phyloP scores from a whole-genome alignment of 495 filamentous ascomycete genomes.

The Talaromyces adpressus region DNA sequence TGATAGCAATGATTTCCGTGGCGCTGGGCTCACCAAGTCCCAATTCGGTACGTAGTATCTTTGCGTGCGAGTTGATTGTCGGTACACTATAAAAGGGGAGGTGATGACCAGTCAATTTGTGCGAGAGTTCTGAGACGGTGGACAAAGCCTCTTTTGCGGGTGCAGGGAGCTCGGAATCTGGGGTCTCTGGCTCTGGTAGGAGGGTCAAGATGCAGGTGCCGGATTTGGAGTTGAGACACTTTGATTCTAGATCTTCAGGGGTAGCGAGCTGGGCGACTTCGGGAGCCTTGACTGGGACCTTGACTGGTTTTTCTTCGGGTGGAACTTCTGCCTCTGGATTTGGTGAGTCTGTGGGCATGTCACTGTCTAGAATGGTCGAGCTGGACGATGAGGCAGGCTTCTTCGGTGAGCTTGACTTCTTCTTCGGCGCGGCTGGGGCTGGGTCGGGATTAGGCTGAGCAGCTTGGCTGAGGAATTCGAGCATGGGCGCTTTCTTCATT shows the following conservation, averaged over 20 bases:
- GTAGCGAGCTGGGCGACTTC: constrained; percentile 46
- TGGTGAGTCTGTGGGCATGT: constrained; percentile 40
- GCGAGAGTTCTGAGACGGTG: constrained; percentile 66
- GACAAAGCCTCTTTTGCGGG: constrained; percentile 48
- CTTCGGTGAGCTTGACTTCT: constrained; percentile 29
- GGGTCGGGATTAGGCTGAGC: constrained; percentile 69
- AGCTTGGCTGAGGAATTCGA: constrained; percentile 75
- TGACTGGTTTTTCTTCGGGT: constrained; percentile 40
- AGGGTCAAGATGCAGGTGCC: constrained; percentile 82
- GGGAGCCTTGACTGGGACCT: constrained; percentile 34
- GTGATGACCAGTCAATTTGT: constrained; percentile 59
- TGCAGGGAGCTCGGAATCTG: constrained; percentile 38
- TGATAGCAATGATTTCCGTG: constrained; percentile 70
- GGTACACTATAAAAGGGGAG: constrained; percentile 81
- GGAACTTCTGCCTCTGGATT: constrained; percentile 28
- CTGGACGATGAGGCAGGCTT: constrained; percentile 15
- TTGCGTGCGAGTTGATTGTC: constrained; percentile 49
- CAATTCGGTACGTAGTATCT: constrained; percentile 52
- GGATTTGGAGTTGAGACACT: constrained; percentile 70
- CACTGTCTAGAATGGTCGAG: constrained; percentile 35
- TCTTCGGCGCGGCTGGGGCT: constrained; percentile 42
- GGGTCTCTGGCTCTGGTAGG: constrained; percentile 46
- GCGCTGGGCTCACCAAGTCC: constrained; percentile 45
- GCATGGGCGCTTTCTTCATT: constrained; percentile 75
- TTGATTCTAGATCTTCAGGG: constrained; percentile 51